A percentile compares a stretch with the other conserved stretches of the same genome.
Evolutionary conservation across 2,329 filamentous ascomycete species (phyloP).

Genomic region (Drechmeria coniospora): DNA sequence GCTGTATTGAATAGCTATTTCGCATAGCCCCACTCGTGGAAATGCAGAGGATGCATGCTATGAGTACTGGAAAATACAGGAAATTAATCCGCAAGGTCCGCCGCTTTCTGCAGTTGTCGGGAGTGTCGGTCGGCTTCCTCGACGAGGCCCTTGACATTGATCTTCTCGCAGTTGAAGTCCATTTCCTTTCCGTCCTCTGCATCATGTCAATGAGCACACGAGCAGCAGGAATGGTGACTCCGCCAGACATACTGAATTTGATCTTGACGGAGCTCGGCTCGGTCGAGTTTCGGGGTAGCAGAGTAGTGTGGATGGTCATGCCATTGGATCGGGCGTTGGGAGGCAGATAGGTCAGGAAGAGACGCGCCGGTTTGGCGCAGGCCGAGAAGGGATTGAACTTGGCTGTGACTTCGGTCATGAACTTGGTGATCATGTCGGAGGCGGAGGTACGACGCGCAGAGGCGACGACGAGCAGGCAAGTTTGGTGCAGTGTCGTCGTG

Average conservation of each 20-base stretch:
- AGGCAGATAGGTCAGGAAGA: conserved; percentile 77
- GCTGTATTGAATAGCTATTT: conserved; percentile 4
- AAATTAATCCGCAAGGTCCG: conserved; percentile 48
- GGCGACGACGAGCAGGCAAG: too few relatives aligned
- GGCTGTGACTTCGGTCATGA: conserved; percentile 70
- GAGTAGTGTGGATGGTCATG: conserved; percentile 63
- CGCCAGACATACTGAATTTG: conserved; percentile 68
- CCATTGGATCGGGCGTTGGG: conserved; percentile 56
- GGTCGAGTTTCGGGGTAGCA: conserved; percentile 55
- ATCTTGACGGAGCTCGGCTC: conserved; percentile 55
- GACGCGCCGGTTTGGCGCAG: conserved; percentile 64
- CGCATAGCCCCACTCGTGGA: conserved; percentile 19
- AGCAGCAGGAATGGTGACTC: too few relatives aligned
- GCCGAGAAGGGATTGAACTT: conserved; percentile 86
- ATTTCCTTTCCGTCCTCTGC: conserved; percentile 88
- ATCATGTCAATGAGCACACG: conserved; percentile 10
- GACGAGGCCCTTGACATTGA: conserved; percentile 73
- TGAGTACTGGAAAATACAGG: too few relatives aligned
- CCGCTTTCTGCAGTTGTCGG: conserved; percentile 62
- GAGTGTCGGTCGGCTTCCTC: conserved; percentile 88
- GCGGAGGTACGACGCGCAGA: conserved; percentile 3
- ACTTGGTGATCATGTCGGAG: conserved; percentile 63
- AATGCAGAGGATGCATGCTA: conserved; percentile 7
- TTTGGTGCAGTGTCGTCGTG: too few relatives aligned
- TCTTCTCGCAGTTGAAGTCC: conserved; percentile 62